phyloP scores from a whole-genome alignment of 75 land plant species.

The Picea sitchensis region DNA sequence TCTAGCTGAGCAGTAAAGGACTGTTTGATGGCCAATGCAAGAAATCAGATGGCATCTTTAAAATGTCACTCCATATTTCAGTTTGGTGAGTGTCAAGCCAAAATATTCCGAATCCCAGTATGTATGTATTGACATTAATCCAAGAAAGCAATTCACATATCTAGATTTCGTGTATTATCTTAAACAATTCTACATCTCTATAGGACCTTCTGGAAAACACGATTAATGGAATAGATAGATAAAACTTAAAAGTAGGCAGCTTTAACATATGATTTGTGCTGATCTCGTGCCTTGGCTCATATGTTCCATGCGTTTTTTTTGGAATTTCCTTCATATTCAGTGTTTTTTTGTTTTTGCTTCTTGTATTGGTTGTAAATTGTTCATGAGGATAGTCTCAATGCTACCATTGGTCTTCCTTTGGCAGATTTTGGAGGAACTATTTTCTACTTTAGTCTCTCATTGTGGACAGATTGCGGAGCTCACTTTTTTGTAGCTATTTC shows the following conservation, averaged over 20 bases:
- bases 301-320: background rate
- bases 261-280: background rate
- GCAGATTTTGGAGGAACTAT: background rate
- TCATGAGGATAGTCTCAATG: background rate
- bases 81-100: background rate
- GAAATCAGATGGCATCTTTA: background rate
- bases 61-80: background rate
- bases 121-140: background rate
- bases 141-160: background rate
- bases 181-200: background rate
- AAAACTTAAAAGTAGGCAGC: background rate
- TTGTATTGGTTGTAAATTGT: background rate
- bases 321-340: background rate
- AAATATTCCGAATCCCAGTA: background rate
- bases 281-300: background rate
- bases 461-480: background rate
- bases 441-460: background rate
- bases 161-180: background rate
- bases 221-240: background rate
- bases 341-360: background rate
- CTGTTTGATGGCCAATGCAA: background rate
- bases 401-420: background rate
- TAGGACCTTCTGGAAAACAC: background rate
- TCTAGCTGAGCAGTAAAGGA: background rate
- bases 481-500: background rate